Conservation (phyloP, 331 rosid species). For the Telfairia occidentalis region DNA sequence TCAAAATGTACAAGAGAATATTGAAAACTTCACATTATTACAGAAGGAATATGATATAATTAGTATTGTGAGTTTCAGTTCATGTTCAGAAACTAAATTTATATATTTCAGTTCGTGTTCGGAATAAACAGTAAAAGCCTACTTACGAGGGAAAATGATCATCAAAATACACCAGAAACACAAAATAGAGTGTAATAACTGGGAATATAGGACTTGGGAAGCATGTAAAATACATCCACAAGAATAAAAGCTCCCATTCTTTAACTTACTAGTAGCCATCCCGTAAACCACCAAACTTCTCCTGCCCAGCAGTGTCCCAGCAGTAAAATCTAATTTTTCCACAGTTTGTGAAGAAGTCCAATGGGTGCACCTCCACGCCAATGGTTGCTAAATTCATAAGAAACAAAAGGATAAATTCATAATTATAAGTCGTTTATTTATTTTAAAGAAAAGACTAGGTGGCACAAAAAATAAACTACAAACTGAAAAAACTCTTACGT, state of each 20-base stretch:
- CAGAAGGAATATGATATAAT: not conserved
- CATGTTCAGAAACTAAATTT: too few relatives aligned
- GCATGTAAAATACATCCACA: constrained; percentile 22
- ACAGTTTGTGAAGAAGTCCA: constrained; percentile 30
- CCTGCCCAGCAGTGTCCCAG: constrained; percentile 48
- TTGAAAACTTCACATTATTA: not conserved
- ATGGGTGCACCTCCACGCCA: constrained; percentile 35
- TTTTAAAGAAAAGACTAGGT: not conserved
- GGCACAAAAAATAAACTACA: not conserved
- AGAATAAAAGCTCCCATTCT: constrained; percentile 17
- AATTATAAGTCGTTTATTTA: not conserved
- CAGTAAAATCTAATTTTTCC: constrained; percentile 34
- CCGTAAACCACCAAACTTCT: constrained; percentile 69
- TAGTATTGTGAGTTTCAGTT: not conserved
- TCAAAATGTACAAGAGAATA: not conserved
- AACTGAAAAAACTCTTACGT: constrained; percentile 12
- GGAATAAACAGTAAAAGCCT: not conserved
- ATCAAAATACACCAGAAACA: not conserved
- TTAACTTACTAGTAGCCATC: constrained; percentile 59
- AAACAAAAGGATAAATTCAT: not conserved
- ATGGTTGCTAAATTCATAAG: constrained; percentile 22
- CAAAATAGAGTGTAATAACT: not conserved
- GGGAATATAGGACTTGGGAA: too few relatives aligned
- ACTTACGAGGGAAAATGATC: not conserved
- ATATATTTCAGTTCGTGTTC: not conserved